Conservation (phyloP, 1,284 basidiomycete species). For the Leccinum angustisporum region DNA sequence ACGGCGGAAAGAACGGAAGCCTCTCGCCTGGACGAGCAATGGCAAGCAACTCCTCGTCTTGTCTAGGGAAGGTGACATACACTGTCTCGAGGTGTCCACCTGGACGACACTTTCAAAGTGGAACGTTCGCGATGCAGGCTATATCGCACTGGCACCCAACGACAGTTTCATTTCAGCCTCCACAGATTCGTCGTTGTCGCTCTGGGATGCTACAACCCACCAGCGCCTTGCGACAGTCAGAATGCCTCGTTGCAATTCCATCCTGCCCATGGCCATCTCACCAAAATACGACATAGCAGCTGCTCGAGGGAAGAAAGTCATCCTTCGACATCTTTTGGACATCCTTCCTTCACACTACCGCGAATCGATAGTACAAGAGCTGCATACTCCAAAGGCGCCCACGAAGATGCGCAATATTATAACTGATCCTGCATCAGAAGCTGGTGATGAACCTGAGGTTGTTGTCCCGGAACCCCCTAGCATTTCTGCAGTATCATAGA, state of each 20-base stretch:
- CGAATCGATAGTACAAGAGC: slow-evolving; percentile 44
- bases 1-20: neutral
- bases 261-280: neutral
- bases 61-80: neutral
- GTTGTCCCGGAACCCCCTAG: slow-evolving; percentile 20
- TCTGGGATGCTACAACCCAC: neutral
- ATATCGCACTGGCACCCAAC: neutral
- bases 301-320: neutral
- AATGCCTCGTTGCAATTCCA: neutral
- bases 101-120: neutral
- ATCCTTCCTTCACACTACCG: neutral
- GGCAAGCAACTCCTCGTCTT: neutral
- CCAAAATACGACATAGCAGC: neutral
- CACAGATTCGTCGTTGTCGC: neutral
- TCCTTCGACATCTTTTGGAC: neutral
- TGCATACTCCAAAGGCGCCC: slow-evolving; percentile 44
- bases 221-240: neutral
- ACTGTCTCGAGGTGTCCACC: neutral
- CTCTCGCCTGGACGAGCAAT: neutral
- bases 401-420: slow-evolving; percentile 60
- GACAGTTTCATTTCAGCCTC: neutral
- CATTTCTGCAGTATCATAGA: slow-evolving; percentile 23
- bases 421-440: slow-evolving; percentile 46
- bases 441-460: slow-evolving; percentile 41
- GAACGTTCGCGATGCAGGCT: neutral